phyloP scores from a whole-genome alignment of 306 rosid genomes.

The Heteromeles arbutifolia region DNA sequence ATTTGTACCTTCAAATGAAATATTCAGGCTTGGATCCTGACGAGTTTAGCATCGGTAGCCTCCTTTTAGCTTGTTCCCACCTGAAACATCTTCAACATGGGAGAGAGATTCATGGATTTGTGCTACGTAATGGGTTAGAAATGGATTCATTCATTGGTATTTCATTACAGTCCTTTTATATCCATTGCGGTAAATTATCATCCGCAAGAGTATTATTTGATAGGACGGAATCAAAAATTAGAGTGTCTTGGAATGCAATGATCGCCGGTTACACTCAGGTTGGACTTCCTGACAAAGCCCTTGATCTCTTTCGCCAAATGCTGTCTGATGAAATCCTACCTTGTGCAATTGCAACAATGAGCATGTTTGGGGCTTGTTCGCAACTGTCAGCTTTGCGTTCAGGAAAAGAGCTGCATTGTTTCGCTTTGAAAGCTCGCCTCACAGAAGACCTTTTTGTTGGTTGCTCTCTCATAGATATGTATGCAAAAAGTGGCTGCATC shows the following conservation, averaged over 20 bases:
- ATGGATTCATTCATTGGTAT: constrained; percentile 58
- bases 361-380: constrained; percentile 65
- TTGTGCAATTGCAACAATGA: constrained; percentile 34
- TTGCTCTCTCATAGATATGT: constrained; percentile 79
- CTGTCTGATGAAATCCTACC: constrained; percentile 34
- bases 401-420: constrained; percentile 74
- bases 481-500: constrained; percentile 76
- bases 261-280: constrained; percentile 54
- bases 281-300: constrained; percentile 57
- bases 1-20: constrained; percentile 51
- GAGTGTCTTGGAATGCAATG: constrained; percentile 68
- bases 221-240: constrained; percentile 33
- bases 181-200: constrained; percentile 38
- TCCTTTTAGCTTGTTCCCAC: constrained; percentile 63
- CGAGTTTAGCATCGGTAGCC: constrained; percentile 49
- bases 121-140: constrained; percentile 54
- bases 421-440: constrained; percentile 42
- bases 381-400: constrained; percentile 51
- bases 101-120: constrained; percentile 61
- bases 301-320: constrained; percentile 60
- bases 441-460: constrained; percentile 42
- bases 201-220: constrained; percentile 45
- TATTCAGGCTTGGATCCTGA: constrained; percentile 51
- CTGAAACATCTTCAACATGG: constrained; percentile 42
- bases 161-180: constrained; percentile 56